Base-by-base conservation (phyloP, 2,329 filamentous ascomycete species). In the Plectosphaerella cucumerina region DNA sequence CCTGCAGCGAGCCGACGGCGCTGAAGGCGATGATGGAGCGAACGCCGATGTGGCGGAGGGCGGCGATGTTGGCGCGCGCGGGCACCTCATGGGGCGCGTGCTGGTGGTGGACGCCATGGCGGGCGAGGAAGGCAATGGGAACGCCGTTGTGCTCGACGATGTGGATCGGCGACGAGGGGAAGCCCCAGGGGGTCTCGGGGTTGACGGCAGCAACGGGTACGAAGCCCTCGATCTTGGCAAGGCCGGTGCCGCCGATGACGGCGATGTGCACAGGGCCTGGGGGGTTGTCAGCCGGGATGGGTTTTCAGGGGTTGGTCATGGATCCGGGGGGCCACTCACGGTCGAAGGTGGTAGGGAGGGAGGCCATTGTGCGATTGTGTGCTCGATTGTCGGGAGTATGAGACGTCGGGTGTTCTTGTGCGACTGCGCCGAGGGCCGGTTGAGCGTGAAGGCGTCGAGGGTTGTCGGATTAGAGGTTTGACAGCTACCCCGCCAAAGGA, bases 51-150 rank as follows among this genome's bases (percentile, higher is more conserved):
- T 83, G 85, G 58, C 94, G 86, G 56, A 99, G 79, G n/a, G 94
- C 94, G n/a, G 94, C 93, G 63, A 99, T 96, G 76, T 97, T 99
- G 71, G 94, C 94, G 57, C 90, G 90, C 58, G 86, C 83, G 53
- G 92, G 91, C n/a, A 99, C 89, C 72, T 99, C 94, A 66, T 97
- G 92, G 0, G 94, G 94, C 6, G 92, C 90, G 59, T 89, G 80
- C 70, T 97, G 82, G 75, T 99, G 94, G 80, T 94, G 79, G 12
- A 84, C 68, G 58, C 94, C 94, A 72, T 99, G 94, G 43, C 94
- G 90, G 56, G 92, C 90, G 60, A 99, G 83, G 77, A 99, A 99
- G 50, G 94, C 94, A 56, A 99, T 82, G 56, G 89, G 83, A 42
- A 86, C 83, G 59, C 87, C 87, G 57, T 84, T 80, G 78, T 97